These are phyloP conservation scores for Dionaea muscipula DNA, from an alignment of 179 eudicot genomes.

Conservation along the genomic window DNA sequence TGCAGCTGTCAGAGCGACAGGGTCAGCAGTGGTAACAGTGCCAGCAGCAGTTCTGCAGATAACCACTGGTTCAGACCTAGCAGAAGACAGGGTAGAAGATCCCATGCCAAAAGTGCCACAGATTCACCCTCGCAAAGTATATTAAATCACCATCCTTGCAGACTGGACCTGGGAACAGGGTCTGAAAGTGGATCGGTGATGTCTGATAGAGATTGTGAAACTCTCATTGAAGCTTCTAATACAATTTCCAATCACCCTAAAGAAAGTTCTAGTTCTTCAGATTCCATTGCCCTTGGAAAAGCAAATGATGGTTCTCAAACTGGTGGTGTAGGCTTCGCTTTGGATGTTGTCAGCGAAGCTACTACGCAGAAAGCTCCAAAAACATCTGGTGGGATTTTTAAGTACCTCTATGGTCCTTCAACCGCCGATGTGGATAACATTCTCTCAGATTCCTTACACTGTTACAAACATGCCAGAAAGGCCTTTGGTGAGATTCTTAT, in stretches of 20 bases:
- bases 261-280: constrained; percentile 11
- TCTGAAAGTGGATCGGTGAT: constrained; percentile 11
- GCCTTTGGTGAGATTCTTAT: constrained; percentile 39
- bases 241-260: constrained; percentile 7
- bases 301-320: constrained; percentile 6
- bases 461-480: constrained; percentile 64
- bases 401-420: constrained; percentile 44
- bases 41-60: constrained; percentile 59
- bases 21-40: constrained; percentile 86
- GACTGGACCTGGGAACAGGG: constrained; percentile 13
- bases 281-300: constrained; percentile 12
- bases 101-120: constrained; percentile 22
- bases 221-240: constrained; percentile 8
- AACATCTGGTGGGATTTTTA: constrained; percentile 74
- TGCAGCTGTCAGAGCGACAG: constrained; percentile 94
- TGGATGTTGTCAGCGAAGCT: constrained; percentile 19
- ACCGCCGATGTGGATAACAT: constrained; percentile 38
- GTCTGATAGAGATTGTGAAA: constrained; percentile 13
- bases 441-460: constrained; percentile 49
- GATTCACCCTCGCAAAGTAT: constrained; percentile 18
- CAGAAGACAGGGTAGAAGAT: constrained; percentile 41
- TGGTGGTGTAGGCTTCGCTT: constrained; percentile 10
- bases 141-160: constrained; percentile 13
- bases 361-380: constrained; percentile 23
- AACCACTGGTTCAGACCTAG: constrained; percentile 26